Conservation (phyloP, 164 flowering plant genomes). For the Tetrastigma voinierianum region DNA sequence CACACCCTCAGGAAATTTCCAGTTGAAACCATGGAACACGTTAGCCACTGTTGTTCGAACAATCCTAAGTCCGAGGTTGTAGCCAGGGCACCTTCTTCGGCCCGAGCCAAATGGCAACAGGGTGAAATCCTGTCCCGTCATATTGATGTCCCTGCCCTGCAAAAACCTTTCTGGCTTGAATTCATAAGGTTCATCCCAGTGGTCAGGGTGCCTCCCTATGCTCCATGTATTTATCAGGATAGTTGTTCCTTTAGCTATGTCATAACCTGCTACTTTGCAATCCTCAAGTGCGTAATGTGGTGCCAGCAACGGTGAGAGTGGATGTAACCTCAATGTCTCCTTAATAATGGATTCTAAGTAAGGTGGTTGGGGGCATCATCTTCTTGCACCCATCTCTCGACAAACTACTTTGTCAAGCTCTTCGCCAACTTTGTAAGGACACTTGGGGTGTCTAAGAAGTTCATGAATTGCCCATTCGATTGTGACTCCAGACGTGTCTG, state of each 20-base stretch:
- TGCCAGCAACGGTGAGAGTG: slow-evolving; percentile 9
- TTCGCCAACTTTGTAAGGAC: slow-evolving; percentile 12
- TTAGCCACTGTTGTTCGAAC: slow-evolving; percentile 15
- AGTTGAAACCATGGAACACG: slow-evolving; percentile 25
- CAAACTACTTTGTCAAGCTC: slow-evolving; percentile 26
- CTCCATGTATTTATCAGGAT: slow-evolving; percentile 20
- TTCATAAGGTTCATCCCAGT: slow-evolving; percentile 21
- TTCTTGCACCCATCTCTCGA: slow-evolving; percentile 25
- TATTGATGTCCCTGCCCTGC: slow-evolving; percentile 16
- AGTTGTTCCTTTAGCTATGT: slow-evolving; percentile 19
- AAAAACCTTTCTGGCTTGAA: slow-evolving; percentile 24
- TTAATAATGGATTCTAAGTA: slow-evolving; percentile 23
- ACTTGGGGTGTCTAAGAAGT: slow-evolving; percentile 20
- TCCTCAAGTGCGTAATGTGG: slow-evolving; percentile 17
- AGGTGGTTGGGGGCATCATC: slow-evolving; percentile 17
- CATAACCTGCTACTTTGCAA: slow-evolving; percentile 16
- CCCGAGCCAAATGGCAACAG: slow-evolving; percentile 27
- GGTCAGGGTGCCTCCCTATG: slow-evolving; percentile 24
- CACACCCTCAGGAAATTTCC: slow-evolving; percentile 19
- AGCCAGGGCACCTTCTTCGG: slow-evolving; percentile 30
- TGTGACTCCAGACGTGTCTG: slow-evolving; percentile 21
- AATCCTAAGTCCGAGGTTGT: slow-evolving; percentile 20
- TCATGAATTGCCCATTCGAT: slow-evolving; percentile 35
- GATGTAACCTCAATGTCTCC: slow-evolving; percentile 26
- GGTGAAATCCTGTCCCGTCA: slow-evolving; percentile 22